These are phyloP conservation scores for Metschnikowia amazonensis DNA, from an alignment of 805 yeast species.

Conservation along the genomic window DNA sequence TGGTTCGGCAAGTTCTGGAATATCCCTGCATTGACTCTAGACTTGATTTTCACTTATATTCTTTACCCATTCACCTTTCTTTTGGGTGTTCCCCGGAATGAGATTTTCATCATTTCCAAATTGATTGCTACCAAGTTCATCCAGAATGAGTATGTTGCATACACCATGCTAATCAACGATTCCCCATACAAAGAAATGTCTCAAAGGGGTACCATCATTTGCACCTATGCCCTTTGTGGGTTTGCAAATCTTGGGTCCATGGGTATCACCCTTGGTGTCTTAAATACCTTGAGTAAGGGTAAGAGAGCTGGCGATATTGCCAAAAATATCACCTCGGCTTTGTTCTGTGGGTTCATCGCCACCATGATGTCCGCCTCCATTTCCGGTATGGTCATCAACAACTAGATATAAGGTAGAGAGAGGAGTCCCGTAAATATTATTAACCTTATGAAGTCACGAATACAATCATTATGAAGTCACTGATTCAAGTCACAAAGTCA, in stretches of 20 bases:
- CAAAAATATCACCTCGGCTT: slow-evolving; percentile 43
- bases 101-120: slow-evolving; percentile 47
- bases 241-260: slow-evolving; percentile 60
- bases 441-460: not conserved
- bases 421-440: not conserved
- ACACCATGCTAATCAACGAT: slow-evolving; percentile 34
- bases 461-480: not conserved
- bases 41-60: slow-evolving; percentile 53
- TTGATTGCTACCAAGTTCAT: slow-evolving; percentile 55
- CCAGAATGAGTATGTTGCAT: slow-evolving; percentile 62
- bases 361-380: slow-evolving; percentile 55
- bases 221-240: slow-evolving; percentile 61
- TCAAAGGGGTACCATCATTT: slow-evolving; percentile 50
- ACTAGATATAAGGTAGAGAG: slow-evolving; percentile 24
- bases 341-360: slow-evolving; percentile 50
- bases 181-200: slow-evolving; percentile 47
- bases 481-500: too few relatives aligned
- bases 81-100: slow-evolving; percentile 43
- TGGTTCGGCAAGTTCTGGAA: slow-evolving; percentile 66
- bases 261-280: slow-evolving; percentile 59
- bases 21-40: slow-evolving; percentile 48
- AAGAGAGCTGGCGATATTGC: slow-evolving; percentile 47
- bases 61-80: slow-evolving; percentile 59
- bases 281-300: slow-evolving; percentile 52
- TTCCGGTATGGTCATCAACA: slow-evolving; percentile 61